Base-by-base conservation (phyloP, 2,329 filamentous ascomycete genomes). In the Penicillium hesseltinei region DNA sequence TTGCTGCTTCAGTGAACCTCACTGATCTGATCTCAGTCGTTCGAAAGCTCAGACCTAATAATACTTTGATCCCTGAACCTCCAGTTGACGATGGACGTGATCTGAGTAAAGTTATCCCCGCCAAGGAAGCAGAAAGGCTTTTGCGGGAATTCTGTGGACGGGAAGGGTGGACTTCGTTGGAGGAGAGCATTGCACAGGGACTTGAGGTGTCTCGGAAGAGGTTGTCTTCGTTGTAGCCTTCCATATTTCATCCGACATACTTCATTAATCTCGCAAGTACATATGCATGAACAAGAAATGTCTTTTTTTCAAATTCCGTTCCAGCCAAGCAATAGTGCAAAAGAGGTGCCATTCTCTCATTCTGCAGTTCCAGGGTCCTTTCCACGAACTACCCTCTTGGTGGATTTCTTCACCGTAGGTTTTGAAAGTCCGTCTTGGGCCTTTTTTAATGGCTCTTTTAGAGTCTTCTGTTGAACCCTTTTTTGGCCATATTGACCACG, bases 41-140 rank as follows among this genome's bases (percentile, higher is more conserved):
- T 50, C 67, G 73, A 23, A 72, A 74, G 45, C 44, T 76, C 7
- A 72, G 73, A 51, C 81, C 81, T 0, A 67, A 52, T 10, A 61
- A 75, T 2, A 72, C 69, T 45, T 59, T 61, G 17, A 75, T 81
- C 51, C 56, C 66, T 6, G 57, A 68, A 33, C 64, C 70, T 46
- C 56, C 68, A 5, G 56, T 58, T 43, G 43, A 66, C n/a, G 52
- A 66, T 21, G 59, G 62, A 7, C 54, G 56, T 21, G 71, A 73
- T 56, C 31, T 68, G 15, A 69, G 64, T 31, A 44, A 64, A 6
- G 61, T 68, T 21, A 48, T 70, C 8, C 60, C 63, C 0, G 62
- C 67, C 13, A 56, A 55, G 15, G 59, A 66, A 43, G 70, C 69
- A 10, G 70, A 71, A 52, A 56, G 56, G 8, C 44, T 77, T 42